Evolutionary conservation across 176 grass and related monocot genomes (phyloP).

Genomic region (Cymbopogon citratus): DNA sequence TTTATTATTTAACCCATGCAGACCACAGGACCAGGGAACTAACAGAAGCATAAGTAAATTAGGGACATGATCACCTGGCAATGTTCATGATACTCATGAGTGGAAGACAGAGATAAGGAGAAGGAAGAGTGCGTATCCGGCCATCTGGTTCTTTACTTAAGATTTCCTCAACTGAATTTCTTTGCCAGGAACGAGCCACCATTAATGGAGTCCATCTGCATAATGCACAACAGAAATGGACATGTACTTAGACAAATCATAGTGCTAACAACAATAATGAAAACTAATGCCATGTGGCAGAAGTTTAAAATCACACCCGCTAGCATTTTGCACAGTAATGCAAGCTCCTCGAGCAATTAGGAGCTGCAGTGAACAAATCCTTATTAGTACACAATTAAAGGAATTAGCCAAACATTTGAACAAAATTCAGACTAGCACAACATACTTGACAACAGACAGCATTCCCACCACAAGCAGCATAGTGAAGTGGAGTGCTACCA

Average conservation of each 20-base stretch:
- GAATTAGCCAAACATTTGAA: conserved; percentile 19
- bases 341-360: conserved; percentile 80
- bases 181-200: conserved; percentile 78
- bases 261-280: background rate
- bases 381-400: conserved; percentile 19
- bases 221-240: conserved; percentile 30
- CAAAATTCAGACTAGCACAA: conserved; percentile 4
- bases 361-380: conserved; percentile 47
- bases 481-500: conserved; percentile 94
- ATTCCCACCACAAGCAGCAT: conserved; percentile 96
- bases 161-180: conserved; percentile 73
- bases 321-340: conserved; percentile 54
- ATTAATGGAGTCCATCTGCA: conserved; percentile 78
- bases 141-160: conserved; percentile 49
- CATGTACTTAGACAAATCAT: conserved; percentile 13
- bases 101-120: conserved; percentile 82
- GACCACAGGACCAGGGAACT: background rate
- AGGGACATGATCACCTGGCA: conserved; percentile 54
- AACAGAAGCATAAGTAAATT: background rate
- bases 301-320: conserved; percentile 44
- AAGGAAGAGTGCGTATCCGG: conserved; percentile 49
- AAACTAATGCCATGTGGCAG: conserved; percentile 7
- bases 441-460: conserved; percentile 88
- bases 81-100: conserved; percentile 93
- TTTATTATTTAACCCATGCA: background rate